Conservation (phyloP, 2,329 filamentous ascomycete genomes). For the Colletotrichum liriopes region DNA sequence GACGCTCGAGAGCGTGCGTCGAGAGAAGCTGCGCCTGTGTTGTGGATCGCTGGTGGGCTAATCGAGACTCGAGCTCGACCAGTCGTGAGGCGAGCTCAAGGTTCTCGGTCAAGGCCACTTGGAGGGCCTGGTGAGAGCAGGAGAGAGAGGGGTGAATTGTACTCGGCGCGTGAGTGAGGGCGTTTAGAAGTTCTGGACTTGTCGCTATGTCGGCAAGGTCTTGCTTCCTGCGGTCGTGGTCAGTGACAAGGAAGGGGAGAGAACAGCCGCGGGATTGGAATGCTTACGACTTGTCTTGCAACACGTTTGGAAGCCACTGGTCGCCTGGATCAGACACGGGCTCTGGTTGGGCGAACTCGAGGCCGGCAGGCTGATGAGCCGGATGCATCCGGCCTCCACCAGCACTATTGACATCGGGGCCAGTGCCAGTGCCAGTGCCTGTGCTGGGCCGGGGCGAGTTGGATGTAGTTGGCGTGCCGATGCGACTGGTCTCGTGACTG, state of each 20-base stretch:
- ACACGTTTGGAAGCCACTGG: constrained; percentile 82
- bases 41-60: constrained; percentile 74
- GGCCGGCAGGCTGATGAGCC: constrained; percentile 2
- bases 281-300: constrained; percentile 84
- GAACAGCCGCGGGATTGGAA: constrained; percentile 52
- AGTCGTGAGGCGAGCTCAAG: constrained; percentile 77
- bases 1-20: constrained; percentile 89
- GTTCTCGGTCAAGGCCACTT: constrained; percentile 79
- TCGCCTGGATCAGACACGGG: constrained; percentile 73
- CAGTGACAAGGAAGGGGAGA: constrained; percentile 27
- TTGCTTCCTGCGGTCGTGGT: constrained; percentile 72
- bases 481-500: constrained; percentile 78
- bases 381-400: constrained; percentile 17
- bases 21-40: constrained; percentile 87
- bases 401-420: constrained; percentile 43
- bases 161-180: constrained; percentile 78
- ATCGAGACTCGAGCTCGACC: constrained; percentile 70
- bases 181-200: constrained; percentile 76
- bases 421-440: constrained; percentile 7
- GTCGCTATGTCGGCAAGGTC: constrained; percentile 82
- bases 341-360: constrained; percentile 48
- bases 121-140: constrained; percentile 76
- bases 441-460: constrained; percentile 54
- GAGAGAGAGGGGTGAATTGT: constrained; percentile 81
- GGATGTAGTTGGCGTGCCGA: constrained; percentile 72